Base-by-base conservation (phyloP, 495 filamentous ascomycete genomes). In the Zalerion maritima region DNA sequence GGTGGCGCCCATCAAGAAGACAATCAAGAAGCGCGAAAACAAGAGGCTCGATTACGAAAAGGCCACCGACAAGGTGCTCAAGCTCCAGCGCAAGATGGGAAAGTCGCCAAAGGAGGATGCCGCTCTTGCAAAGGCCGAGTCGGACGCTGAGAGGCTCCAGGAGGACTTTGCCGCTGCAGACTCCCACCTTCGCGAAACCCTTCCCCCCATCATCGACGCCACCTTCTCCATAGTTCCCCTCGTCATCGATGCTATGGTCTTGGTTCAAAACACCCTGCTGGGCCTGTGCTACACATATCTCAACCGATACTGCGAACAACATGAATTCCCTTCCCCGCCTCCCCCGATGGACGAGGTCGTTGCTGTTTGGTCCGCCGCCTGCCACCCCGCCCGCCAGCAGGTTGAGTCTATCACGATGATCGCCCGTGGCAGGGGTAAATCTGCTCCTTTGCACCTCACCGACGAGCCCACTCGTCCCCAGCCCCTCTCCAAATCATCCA, bases 21-120 rank as follows among this genome's bases (percentile, higher is more conserved):
- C 78, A 2, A 87, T 96, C 49, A 93, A 93, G 58, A 87, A 82
- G 46, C 64, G 87, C 22, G 82, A 91, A 42, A 78, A 92, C 42
- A 83, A 76, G 54, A 79, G 92, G 64, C 43, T 89, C 25, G 87
- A 94, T 48, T 94, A 75, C 43, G 87, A 96, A 52, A 75, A 77
- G 35, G 74, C 73, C 34, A 73, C 85, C 45, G 68, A 77, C 32
- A 72, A 75, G 32, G 73, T 76, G 13, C 80, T 80, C 35, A 74
- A 69, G 43, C 62, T 73, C 14, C 57, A 68, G 37, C 77, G 74
- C 45, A 93, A 93, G 47, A 45, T 63, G 10, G 77, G 71, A 24
- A 69, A 76, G 30, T 72, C 70, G 15, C 72, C 86, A 18, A 68
- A 82, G 28, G 87, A 96, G 29, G 85, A 92, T 44, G 62, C 66